Percentiles rank a stretch among this genome's conserved stretches.
These are phyloP conservation scores for Stropharia rugosoannulata DNA, from an alignment of 768 basidiomycete species.

Conservation along the genomic window DNA sequence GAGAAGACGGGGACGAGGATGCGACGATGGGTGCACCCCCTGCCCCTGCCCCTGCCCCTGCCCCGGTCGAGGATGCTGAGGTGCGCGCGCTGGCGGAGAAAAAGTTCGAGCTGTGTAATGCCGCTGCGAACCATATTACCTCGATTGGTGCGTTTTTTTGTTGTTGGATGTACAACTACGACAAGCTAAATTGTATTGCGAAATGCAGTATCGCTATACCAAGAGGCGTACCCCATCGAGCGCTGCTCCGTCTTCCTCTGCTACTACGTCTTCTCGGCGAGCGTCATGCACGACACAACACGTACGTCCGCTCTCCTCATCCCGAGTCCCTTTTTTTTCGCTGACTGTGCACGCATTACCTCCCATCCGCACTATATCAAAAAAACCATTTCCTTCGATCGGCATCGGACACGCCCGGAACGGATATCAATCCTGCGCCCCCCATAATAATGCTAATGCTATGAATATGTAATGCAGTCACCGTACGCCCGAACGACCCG, in stretches of 20 bases:
- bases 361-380: no score
- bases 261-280: slow-evolving; percentile 80
- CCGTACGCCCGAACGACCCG: slow-evolving; percentile 63
- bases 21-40: no score
- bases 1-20: slow-evolving; percentile 39
- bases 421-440: no score
- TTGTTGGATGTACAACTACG: neutral
- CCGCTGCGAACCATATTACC: slow-evolving; percentile 79
- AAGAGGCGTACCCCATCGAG: slow-evolving; percentile 59
- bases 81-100: slow-evolving; percentile 51
- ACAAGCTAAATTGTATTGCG: no score
- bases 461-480: no score
- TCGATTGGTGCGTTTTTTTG: slow-evolving; percentile 48
- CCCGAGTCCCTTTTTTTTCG: neutral
- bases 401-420: neutral
- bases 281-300: slow-evolving; percentile 75
- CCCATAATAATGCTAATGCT: neutral
- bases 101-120: slow-evolving; percentile 71
- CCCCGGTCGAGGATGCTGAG: slow-evolving; percentile 41
- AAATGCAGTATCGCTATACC: slow-evolving; percentile 60
- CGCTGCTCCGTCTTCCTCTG: slow-evolving; percentile 68
- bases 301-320: slow-evolving; percentile 45
- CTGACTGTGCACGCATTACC: neutral
- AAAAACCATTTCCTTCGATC: no score
- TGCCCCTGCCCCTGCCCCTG: no score